Evolutionary conservation across 257 asterid genomes (phyloP).

Genomic region (Apocynum venetum): DNA sequence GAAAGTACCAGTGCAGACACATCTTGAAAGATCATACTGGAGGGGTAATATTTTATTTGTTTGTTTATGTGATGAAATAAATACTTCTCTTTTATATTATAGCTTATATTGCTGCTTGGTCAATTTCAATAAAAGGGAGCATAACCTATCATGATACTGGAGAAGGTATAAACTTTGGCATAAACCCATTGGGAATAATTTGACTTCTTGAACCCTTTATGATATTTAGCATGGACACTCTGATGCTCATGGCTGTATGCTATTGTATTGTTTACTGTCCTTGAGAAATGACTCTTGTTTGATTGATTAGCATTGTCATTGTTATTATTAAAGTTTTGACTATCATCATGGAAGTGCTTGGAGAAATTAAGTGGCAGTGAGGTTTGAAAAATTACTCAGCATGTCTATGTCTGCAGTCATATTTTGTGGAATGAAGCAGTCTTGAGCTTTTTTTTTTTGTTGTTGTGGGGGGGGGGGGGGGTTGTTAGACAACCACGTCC

Average conservation of each 20-base stretch:
- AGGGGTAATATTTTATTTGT: conserved; percentile 49
- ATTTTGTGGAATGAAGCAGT: neutral
- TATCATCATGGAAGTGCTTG: neutral
- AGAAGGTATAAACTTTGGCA: neutral
- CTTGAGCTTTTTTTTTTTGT: neutral
- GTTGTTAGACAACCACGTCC: neutral
- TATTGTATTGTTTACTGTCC: neutral
- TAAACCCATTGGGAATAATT: neutral
- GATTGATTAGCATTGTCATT: too few relatives aligned
- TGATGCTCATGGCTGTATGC: neutral
- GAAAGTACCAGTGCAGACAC: conserved; percentile 62
- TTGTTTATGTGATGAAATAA: neutral
- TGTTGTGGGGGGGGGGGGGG: too few relatives aligned
- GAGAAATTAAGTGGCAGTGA: neutral
- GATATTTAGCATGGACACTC: neutral
- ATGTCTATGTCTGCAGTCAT: neutral
- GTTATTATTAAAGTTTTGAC: neutral
- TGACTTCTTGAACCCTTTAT: neutral
- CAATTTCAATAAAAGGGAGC: neutral
- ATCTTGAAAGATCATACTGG: conserved; percentile 87
- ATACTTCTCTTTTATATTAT: neutral
- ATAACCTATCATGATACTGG: neutral
- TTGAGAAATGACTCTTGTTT: neutral
- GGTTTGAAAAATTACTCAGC: neutral
- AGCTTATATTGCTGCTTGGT: neutral